Conservation (phyloP, 345 rosid genomes). For the Boechera retrofracta region DNA sequence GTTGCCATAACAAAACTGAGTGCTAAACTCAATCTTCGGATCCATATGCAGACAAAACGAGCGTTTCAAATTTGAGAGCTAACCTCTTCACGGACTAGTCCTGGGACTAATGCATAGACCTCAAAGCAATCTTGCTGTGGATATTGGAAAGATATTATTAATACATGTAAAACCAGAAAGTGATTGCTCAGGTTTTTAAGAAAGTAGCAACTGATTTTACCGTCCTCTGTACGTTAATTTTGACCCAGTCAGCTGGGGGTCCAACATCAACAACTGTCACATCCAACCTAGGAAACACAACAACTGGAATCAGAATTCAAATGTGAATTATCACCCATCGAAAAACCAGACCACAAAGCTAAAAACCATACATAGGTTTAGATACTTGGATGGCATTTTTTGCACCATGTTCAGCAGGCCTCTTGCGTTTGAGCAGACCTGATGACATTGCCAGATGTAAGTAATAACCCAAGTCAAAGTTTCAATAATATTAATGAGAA, state of each 20-base stretch:
- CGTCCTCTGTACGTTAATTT: slow-evolving; percentile 80
- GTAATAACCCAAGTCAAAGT: slow-evolving; percentile 30
- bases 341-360: background rate
- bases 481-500: slow-evolving; percentile 10
- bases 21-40: background rate
- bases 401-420: slow-evolving; percentile 49
- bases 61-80: slow-evolving; percentile 26
- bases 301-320: slow-evolving; percentile 14
- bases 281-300: slow-evolving; percentile 51
- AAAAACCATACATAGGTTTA: slow-evolving; percentile 63
- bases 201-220: slow-evolving; percentile 46
- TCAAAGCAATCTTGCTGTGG: slow-evolving; percentile 88
- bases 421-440: slow-evolving; percentile 88
- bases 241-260: slow-evolving; percentile 96
- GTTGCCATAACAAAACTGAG: slow-evolving; percentile 20
- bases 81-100: slow-evolving; percentile 92
- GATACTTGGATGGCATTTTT: slow-evolving; percentile 57
- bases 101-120: slow-evolving; percentile 92
- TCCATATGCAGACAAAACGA: slow-evolving; percentile 12
- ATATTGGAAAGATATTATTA: slow-evolving; percentile 13
- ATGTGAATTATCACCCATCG: background rate
- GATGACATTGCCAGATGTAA: slow-evolving; percentile 33
- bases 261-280: slow-evolving; percentile 78
- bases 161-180: background rate
- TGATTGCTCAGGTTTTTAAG: slow-evolving; percentile 18